phyloP scores from a whole-genome alignment of 108 stramenopile species.

The Cyclotella choctawhatcheeana region DNA sequence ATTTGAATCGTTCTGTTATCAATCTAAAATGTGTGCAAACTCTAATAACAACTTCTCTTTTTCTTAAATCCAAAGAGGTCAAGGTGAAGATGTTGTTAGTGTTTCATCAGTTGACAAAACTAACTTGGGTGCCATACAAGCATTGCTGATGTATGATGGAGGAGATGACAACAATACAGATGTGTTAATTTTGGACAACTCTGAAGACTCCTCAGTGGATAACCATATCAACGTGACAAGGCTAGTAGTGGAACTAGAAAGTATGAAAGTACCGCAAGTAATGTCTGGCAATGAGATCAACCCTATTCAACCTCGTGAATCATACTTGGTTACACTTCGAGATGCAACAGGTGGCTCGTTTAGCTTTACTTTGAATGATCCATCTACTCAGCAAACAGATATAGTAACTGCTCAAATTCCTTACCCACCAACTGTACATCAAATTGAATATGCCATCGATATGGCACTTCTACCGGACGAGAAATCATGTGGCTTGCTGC shows the following conservation, averaged over 20 bases:
- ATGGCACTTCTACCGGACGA: not conserved
- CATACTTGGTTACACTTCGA: conserved; percentile 1
- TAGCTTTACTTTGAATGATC: conserved; percentile 9
- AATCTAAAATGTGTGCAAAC: no score
- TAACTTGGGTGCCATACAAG: conserved; percentile 30
- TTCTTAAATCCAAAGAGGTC: no score
- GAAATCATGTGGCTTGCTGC: not conserved
- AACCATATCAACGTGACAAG: not conserved
- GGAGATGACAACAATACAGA: conserved; percentile 27
- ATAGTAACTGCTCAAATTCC: not conserved
- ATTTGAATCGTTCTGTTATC: no score
- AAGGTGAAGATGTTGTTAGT: conserved; percentile 33
- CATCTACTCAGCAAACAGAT: not conserved
- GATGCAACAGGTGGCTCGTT: conserved; percentile 7
- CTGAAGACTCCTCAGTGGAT: not conserved
- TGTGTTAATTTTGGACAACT: conserved; percentile 33
- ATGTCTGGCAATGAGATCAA: not conserved
- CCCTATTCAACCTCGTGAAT: conserved; percentile 7
- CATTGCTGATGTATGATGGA: conserved; percentile 43
- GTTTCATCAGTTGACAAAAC: conserved; percentile 31
- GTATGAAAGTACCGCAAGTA: conserved; percentile 2
- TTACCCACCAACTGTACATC: not conserved
- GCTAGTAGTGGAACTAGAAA: not conserved
- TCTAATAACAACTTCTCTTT: no score
- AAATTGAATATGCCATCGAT: conserved; percentile 10